Conservation (phyloP, 495 filamentous ascomycete species). For the Lentithecium fluviatile region DNA sequence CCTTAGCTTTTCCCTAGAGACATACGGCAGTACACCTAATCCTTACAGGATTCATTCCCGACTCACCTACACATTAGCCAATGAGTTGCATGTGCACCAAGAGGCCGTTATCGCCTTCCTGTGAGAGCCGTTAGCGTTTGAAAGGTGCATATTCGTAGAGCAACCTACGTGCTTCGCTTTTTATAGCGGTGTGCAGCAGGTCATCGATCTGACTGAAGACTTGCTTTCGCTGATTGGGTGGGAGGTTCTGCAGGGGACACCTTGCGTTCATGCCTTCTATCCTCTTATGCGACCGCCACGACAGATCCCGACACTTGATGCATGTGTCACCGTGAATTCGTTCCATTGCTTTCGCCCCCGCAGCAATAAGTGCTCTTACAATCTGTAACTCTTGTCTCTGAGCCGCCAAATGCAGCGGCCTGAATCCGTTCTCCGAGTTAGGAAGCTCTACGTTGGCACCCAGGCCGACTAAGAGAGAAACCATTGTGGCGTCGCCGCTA, state of each 20-base stretch:
- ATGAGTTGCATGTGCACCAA: too few species aligned
- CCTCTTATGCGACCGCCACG: not conserved
- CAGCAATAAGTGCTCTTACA: not conserved
- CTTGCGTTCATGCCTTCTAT: not conserved
- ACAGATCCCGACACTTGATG: not conserved
- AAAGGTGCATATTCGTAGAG: too few species aligned
- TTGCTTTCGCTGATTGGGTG: not conserved
- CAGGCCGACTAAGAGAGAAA: not conserved
- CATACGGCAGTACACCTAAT: too few species aligned
- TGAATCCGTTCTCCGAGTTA: not conserved
- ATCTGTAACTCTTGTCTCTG: not conserved
- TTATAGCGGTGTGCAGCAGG: too few species aligned
- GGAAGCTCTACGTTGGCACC: not conserved
- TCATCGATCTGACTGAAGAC: not conserved
- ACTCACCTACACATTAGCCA: too few species aligned
- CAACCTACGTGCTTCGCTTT: too few species aligned
- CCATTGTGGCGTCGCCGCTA: not conserved
- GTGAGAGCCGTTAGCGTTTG: too few species aligned
- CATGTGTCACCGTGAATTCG: not conserved
- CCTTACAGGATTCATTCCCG: too few species aligned
- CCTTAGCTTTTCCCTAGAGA: too few species aligned
- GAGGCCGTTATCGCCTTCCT: too few species aligned
- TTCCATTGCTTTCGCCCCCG: not conserved
- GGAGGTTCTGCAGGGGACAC: not conserved
- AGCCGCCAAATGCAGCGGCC: not conserved